Conservation (phyloP, 1,139 yeast genomes). For the Zygosaccharomyces pseudobailii region DNA sequence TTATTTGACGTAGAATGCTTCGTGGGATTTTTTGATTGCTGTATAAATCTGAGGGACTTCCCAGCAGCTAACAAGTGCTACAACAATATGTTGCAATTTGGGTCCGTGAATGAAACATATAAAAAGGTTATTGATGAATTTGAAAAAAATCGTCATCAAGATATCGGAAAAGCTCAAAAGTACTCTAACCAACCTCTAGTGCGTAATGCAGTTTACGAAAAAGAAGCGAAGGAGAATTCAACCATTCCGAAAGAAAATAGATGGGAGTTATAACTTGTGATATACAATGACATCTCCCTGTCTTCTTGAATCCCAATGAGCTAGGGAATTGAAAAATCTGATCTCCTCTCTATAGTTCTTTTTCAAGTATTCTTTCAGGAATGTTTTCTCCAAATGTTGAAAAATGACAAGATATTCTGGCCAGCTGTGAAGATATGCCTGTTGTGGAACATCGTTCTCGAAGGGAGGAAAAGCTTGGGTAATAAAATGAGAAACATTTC, state of each 20-base stretch:
- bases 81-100: conserved; percentile 12
- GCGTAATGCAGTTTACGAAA: background rate
- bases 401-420: conserved; percentile 71
- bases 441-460: conserved; percentile 22
- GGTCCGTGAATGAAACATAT: conserved; percentile 8
- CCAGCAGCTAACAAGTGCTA: conserved; percentile 26
- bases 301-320: conserved; percentile 86
- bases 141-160: conserved; percentile 3
- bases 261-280: conserved; percentile 14
- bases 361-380: conserved; percentile 39
- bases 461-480: conserved; percentile 41
- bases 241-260: conserved; percentile 5
- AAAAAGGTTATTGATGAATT: conserved; percentile 8
- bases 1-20: conserved; percentile 54
- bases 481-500: conserved; percentile 54
- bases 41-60: conserved; percentile 23
- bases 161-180: conserved; percentile 5
- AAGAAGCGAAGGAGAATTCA: conserved; percentile 1
- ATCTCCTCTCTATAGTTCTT: conserved; percentile 44
- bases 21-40: conserved; percentile 67
- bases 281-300: conserved; percentile 72
- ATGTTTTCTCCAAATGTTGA: conserved; percentile 49
- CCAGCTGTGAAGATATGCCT: conserved; percentile 47
- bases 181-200: conserved; percentile 2
- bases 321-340: conserved; percentile 69